These are phyloP conservation scores for Hypoxylon lienhwacheense DNA, from an alignment of 495 filamentous ascomycete species.

Conservation along the genomic window DNA sequence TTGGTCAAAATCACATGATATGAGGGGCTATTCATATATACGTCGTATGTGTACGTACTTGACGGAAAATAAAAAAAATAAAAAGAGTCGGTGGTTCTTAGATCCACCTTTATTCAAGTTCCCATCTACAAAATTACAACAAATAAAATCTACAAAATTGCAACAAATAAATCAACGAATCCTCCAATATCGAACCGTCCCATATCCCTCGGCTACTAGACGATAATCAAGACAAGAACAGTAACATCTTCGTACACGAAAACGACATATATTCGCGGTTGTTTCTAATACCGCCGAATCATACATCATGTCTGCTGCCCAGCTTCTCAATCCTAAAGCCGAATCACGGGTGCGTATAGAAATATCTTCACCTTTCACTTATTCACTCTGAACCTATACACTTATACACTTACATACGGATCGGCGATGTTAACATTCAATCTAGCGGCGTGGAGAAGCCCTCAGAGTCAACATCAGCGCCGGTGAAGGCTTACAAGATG, in stretches of 20 bases:
- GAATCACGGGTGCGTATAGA: constrained; percentile 84
- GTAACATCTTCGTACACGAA: constrained; percentile 22
- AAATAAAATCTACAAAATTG: constrained; percentile 7
- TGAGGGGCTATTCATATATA: too few species aligned
- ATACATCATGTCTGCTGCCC: constrained; percentile 87
- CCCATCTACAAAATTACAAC: too few species aligned
- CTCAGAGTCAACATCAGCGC: constrained; percentile 94
- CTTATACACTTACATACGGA: constrained; percentile 43
- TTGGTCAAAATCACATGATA: too few species aligned
- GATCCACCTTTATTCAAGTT: too few species aligned
- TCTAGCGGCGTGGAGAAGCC: constrained; percentile 90
- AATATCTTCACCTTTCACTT: too few species aligned
- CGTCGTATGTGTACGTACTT: too few species aligned
- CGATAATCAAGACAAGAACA: constrained; percentile 17
- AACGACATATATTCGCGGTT: constrained; percentile 7
- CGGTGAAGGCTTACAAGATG: constrained; percentile 93
- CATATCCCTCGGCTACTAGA: constrained; percentile 26
- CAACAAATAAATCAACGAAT: constrained; percentile 40
- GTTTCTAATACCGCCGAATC: not conserved
- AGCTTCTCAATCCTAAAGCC: constrained; percentile 96
- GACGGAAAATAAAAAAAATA: too few species aligned
- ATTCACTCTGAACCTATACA: too few species aligned
- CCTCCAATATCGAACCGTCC: constrained; percentile 15
- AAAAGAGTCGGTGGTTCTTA: too few species aligned
- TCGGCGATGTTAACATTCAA: constrained; percentile 21